Percentiles rank a stretch among this genome's conserved stretches.
These are phyloP conservation scores for Gynostemma pentaphyllum DNA, from an alignment of 306 rosid genomes.

Conservation along the genomic window DNA sequence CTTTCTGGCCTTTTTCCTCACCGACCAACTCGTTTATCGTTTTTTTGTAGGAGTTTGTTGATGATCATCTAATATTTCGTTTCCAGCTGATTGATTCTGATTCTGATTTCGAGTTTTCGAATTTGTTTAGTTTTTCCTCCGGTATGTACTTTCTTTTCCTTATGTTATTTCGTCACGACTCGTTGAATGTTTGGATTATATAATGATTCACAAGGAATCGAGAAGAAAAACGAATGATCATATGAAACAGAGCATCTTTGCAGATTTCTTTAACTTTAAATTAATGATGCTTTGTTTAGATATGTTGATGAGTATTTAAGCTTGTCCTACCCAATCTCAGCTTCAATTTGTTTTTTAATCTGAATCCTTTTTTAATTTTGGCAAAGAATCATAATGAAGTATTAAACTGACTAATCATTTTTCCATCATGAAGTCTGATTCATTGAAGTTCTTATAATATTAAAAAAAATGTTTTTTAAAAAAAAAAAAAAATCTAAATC, in stretches of 20 bases:
- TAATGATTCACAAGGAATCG: neutral
- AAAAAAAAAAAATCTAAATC: neutral
- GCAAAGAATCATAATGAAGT: neutral
- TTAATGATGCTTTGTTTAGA: neutral
- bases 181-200: neutral
- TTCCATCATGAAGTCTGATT: neutral
- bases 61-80: constrained; percentile 21
- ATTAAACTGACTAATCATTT: neutral
- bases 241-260: neutral
- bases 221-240: neutral
- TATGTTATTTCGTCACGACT: neutral
- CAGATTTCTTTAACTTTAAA: neutral
- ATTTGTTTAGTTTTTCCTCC: neutral
- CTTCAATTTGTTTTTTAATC: neutral
- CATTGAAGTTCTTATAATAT: neutral
- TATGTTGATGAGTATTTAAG: neutral
- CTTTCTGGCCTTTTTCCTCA: neutral
- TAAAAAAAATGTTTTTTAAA: neutral
- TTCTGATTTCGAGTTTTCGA: neutral
- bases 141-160: neutral
- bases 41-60: constrained; percentile 21
- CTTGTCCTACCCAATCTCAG: neutral
- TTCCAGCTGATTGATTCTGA: neutral
- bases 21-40: neutral
- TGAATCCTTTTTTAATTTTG: neutral